Evolutionary conservation across 768 basidiomycete species (phyloP).

Genomic region (Gloeopeniophorella convolvens): DNA sequence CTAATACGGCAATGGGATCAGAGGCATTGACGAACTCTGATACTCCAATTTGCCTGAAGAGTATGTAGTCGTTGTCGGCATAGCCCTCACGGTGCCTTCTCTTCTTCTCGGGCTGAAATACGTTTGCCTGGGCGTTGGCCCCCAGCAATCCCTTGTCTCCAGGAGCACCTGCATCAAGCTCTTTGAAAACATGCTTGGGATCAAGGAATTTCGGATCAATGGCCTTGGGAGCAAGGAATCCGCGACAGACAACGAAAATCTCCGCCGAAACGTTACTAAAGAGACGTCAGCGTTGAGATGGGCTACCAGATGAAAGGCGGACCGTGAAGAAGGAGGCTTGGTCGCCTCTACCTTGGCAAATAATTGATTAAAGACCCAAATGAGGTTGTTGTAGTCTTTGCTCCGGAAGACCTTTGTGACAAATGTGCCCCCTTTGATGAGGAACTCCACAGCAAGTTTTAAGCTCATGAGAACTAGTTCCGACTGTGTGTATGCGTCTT

Average conservation of each 20-base stretch:
- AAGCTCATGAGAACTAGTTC: slow-evolving; percentile 94
- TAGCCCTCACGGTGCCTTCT: slow-evolving; percentile 90
- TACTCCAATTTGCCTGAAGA: slow-evolving; percentile 70
- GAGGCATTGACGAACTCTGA: slow-evolving; percentile 59
- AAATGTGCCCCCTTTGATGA: slow-evolving; percentile 89
- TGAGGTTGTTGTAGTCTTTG: slow-evolving; percentile 95
- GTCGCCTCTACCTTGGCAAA: slow-evolving; percentile 97
- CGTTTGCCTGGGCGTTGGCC: slow-evolving; percentile 75
- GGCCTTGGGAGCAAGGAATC: slow-evolving; percentile 88
- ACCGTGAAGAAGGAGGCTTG: slow-evolving; percentile 97
- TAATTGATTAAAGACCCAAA: slow-evolving; percentile 98
- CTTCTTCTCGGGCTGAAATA: slow-evolving; percentile 98
- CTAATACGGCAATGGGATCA: slow-evolving; percentile 78
- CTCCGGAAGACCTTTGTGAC: slow-evolving; percentile 98
- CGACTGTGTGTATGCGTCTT: slow-evolving; percentile 95
- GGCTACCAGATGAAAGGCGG: slow-evolving; percentile 22
- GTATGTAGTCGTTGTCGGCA: slow-evolving; percentile 86
- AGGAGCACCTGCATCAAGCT: slow-evolving; percentile 48
- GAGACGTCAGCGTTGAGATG: not conserved
- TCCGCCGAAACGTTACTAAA: slow-evolving; percentile 95
- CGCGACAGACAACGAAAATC: slow-evolving; percentile 97
- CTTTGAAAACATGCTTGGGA: slow-evolving; percentile 96
- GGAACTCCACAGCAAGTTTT: slow-evolving; percentile 92
- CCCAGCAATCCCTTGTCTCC: slow-evolving; percentile 49
- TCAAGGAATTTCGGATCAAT: slow-evolving; percentile 99